Evolutionary conservation across 2,329 filamentous ascomycete species (phyloP), one percentile per base, ranked within the genome.

Genomic region (Colletotrichum incanum): DNA sequence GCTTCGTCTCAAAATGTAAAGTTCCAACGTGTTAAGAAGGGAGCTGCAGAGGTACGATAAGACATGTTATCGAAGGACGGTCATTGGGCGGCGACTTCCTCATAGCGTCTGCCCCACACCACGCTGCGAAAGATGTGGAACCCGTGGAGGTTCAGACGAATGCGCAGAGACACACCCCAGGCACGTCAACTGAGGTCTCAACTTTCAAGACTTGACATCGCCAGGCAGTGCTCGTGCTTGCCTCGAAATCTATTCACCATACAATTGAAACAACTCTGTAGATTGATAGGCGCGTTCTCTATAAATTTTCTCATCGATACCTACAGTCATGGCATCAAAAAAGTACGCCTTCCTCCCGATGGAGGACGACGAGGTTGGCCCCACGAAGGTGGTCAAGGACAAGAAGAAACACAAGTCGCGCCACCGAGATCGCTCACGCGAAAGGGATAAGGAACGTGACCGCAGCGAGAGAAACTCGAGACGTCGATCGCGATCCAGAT

Each of bases 291-390:
- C 34, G 20, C 31, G 47, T 31, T 1, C 18, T 11, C 34, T 8
- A 12, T 9, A 5, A 12, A 45, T 52, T 37, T 6, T 20, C 45
- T 11, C 41, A 47, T 16, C 39, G 20, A 43, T 23, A 34, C 62
- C 26, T 26, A 6, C 60, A 55, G 74, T 23, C 61, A 88, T 88
- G 86, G 86, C 84, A 73, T 84, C 84, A 58, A 92, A 92, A 80
- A 89, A 88, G 76, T 93, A 93, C 79, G 90, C 91, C 9, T 89
- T 93, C 75, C 81, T 93, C 74, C 87, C 91, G 9, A 93, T 93
- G 91, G 90, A 90, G 71, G 90, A 90, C 14, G 88, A 88, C 43
- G 89, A 90, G 73, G 84, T 90, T n/a, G 86, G 86, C 1, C 86
- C 86, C 31, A 85, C 87, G 62, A 86, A 86, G 70, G 87, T 87